Conservation (phyloP, 2,329 filamentous ascomycete species). For the Phialophora expanda region DNA sequence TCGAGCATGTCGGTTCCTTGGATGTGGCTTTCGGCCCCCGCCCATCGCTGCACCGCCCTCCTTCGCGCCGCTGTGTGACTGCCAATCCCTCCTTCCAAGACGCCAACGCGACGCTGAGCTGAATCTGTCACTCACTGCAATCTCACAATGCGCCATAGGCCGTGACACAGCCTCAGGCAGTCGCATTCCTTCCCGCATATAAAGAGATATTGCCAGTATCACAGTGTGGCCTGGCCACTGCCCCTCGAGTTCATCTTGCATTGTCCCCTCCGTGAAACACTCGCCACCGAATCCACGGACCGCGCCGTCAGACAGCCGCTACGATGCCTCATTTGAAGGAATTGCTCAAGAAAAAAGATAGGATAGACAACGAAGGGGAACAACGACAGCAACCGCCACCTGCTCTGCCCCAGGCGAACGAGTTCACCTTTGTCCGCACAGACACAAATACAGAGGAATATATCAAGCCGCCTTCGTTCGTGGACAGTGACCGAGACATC, state of each 20-base stretch:
- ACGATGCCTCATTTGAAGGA: slow-evolving; percentile 62
- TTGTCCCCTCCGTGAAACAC: neutral
- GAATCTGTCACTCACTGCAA: slow-evolving; percentile 9
- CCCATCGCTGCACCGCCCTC: slow-evolving; percentile 5
- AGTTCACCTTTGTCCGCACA: slow-evolving; percentile 82
- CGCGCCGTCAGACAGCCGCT: neutral
- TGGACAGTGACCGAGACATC: slow-evolving; percentile 41
- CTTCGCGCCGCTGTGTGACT: neutral
- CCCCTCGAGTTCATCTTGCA: neutral
- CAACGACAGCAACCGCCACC: slow-evolving; percentile 33
- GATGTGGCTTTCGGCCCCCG: slow-evolving; percentile 17
- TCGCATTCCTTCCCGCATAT: slow-evolving; percentile 24
- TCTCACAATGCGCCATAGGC: slow-evolving; percentile 10
- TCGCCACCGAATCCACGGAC: neutral
- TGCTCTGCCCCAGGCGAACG: slow-evolving; percentile 55
- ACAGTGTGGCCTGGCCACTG: slow-evolving; percentile 22
- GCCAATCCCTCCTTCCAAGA: slow-evolving; percentile 12
- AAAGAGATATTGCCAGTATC: slow-evolving; percentile 32
- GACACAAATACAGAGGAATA: slow-evolving; percentile 81
- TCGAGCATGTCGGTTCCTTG: neutral
- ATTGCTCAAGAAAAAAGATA: slow-evolving; percentile 68
- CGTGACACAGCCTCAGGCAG: slow-evolving; percentile 3
- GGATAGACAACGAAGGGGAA: slow-evolving; percentile 49
- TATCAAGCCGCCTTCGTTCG: slow-evolving; percentile 70
- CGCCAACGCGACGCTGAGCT: slow-evolving; percentile 11